Evolutionary conservation across 306 rosid species (phyloP), one percentile per base, ranked within the genome.

Genomic region (Cajanus cajan): DNA sequence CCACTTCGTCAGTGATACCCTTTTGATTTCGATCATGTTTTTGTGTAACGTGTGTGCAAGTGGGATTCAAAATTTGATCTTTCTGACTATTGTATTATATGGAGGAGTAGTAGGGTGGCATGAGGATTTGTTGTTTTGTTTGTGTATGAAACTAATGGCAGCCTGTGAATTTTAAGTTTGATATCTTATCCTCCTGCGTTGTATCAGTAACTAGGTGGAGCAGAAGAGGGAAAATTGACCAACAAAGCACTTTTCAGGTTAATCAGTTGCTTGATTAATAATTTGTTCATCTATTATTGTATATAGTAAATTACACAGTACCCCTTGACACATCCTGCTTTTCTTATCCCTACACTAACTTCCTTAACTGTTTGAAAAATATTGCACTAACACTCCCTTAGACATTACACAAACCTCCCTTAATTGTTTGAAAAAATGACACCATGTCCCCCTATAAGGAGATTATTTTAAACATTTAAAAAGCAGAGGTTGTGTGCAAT

Each of bases 151-250:
- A 63, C 40, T 39, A 40, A 44, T 73, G 22, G 8, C 31, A 16
- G 13, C 31, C 24, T 81, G 28, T 63, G 52, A 39, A 41, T 22
- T 73, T 64, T 59, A 44, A 50, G 68, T 58, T 84, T 91, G 84
- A 89, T 83, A 64, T 71, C 62, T 80, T 78, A 48, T 86, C 83
- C 80, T 82, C 88, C 78, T 84, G 82, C 85, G 79, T 83, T 86
- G 65, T 86, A 70, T 74, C 89, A 85, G 92, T 87, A 67, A 71
- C 55, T 77, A 82, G 82, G 68, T 77, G 87, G 73, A 86, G 87
- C 80, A 69, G 85, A 89, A 81, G 86, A 64, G 83, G 73, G 75
- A 62, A 41, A 69, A 45, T 78, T 66, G 81, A 82, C 78, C 71
- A 87, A 85, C 83, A 84, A 82, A 75, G 79, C 79, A 75, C 36